Evolutionary conservation across 129 eudicot species (phyloP), one percentile per base, ranked within the genome.

Genomic region (Deinandra increscens): DNA sequence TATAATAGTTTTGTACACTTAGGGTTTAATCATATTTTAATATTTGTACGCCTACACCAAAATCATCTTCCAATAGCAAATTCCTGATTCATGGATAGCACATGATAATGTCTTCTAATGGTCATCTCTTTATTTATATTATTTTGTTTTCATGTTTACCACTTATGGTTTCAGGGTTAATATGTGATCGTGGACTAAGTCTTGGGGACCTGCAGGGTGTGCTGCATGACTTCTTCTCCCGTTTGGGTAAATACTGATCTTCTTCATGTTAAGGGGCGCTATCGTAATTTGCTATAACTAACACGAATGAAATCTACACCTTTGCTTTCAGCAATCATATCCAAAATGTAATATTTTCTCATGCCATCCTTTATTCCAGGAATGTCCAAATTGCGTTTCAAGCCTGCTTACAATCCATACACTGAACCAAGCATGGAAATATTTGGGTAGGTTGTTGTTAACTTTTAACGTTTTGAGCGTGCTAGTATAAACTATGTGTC

Each of bases 371-470:
- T 61, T 53, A 55, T 60, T 55, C 44, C 81, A 94, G 99, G 99
- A 64, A 94, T 94, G 99, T 81, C 94, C 34, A 89, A 87, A 51
- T 81, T 94, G 74, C 88, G 87, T 49, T 94, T 89, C 93, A 94
- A 94, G 85, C 97, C 99, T 77, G 99, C 99, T 12, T 94, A 94
- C 82, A 94, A 94, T 69, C 99, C 99, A 0, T 94, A 94, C 69
- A 94, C 99, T 59, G 99, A 94, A 73, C 99, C 99, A 50, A 94
- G 98, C 85, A 93, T 93, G 98, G 98, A 93, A 66, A 93, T 93
- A 54, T 93, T 93, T 37, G 90, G 98, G 98, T 93, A 58, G 41
- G 68, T 70, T 31, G 8, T 42, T n/a, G 29, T 75, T 36, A 4
- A 31, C 11, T 6, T n/a, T 26, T 45, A 38, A 37, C 29, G 7